A percentile compares a stretch with the other conserved stretches of the same genome.
Conservation (phyloP, 192 early-diverging fungal genomes). For the Jimgerdemannia lactiflua region DNA sequence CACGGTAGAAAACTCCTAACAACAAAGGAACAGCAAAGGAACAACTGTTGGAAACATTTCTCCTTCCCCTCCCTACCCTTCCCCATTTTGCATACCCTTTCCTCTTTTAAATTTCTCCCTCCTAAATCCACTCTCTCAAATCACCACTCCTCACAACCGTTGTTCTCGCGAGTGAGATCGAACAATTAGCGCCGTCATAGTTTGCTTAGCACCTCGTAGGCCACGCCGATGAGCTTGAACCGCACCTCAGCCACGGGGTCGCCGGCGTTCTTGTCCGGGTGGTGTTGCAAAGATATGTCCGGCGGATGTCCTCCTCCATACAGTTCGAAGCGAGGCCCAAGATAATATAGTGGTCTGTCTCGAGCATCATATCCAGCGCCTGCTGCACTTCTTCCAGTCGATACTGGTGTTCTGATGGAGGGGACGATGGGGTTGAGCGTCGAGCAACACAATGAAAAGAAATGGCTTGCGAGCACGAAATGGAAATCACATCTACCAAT, state of each 20-base stretch:
- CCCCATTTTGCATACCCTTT: too few relatives aligned
- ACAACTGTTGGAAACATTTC: too few relatives aligned
- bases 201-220: constrained; percentile 76
- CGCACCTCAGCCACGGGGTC: constrained; percentile 67
- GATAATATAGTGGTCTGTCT: constrained; percentile 97
- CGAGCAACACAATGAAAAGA: too few relatives aligned
- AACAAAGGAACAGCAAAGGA: too few relatives aligned
- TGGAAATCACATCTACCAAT: constrained; percentile 3
- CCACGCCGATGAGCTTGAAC: constrained; percentile 84
- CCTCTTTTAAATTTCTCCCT: too few relatives aligned
- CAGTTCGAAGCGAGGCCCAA: constrained; percentile 74
- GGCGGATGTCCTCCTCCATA: constrained; percentile 76
- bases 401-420: constrained; percentile 21
- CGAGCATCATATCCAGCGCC: constrained; percentile 63
- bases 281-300: constrained; percentile 81
- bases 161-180: too few relatives aligned
- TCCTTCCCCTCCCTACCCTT: too few relatives aligned
- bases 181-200: too few relatives aligned
- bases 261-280: constrained; percentile 88
- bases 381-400: constrained; percentile 56
- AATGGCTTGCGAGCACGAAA: constrained; percentile 1
- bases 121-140: too few relatives aligned
- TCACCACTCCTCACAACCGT: too few relatives aligned
- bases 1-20: too few relatives aligned
- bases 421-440: too few relatives aligned